Evolutionary conservation across 768 basidiomycete species (phyloP), one percentile per base, ranked within the genome.

Genomic region (Baorangia bicolor): DNA sequence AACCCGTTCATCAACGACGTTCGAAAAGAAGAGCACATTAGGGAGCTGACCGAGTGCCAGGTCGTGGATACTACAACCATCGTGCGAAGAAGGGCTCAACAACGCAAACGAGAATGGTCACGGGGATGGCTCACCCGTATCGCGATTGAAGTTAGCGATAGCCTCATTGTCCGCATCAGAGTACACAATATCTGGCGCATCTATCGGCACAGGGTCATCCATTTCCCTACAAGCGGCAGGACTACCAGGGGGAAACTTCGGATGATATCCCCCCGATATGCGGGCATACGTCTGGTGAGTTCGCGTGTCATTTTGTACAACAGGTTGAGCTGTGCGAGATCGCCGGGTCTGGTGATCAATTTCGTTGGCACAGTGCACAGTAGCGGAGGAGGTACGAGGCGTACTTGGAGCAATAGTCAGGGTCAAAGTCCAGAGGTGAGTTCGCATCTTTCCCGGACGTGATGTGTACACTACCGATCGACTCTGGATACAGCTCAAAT

Each of bases 221-320:
- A 50, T 49, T 7, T 62, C 66, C 14, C 37, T 56, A 37, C 68
- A 67, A 1, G 58, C 49, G 0, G 76, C 75, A 5, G 55, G 25
- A 37, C 77, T 69, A 2, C 60, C 64, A 2, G 48, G 45, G 0
- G 65, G 38, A 46, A 78, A 78, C 8, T 51, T 21, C 2, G 76
- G 76, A 27, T 69, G 66, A 16, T 25, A 9, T 68, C 68, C 27
- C 68, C 68, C 0, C 66, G 64, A 48, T 65, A 69, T 7, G 46
- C 46, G 6, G 72, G 62, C 78, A 86, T 80, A 16, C 86, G 80
- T 34, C 86, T 78, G 4, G 74, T 71, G 11, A 82, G 58, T 69
- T 88, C 85, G 2, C 85, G 76, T 4, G 64, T 51, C 50, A 75
- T 77, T 59, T 87, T 88, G 66, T 86, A 87, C 0, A 64, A 73